These are phyloP conservation scores for Pseudomicrostroma phylloplanum DNA, from an alignment of 1,284 basidiomycete genomes.

Conservation along the genomic window DNA sequence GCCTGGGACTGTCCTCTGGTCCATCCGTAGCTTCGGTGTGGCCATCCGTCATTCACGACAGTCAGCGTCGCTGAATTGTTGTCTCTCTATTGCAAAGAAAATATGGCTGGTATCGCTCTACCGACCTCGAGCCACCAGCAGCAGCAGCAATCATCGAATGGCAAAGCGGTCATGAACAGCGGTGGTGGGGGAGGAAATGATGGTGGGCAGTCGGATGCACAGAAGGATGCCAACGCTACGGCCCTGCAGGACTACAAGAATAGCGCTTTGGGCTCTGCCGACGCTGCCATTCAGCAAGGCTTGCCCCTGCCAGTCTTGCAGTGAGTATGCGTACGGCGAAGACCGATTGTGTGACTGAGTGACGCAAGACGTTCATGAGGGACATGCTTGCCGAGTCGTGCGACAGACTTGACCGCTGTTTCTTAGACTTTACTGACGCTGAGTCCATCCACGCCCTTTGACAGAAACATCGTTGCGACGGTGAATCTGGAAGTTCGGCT, in stretches of 20 bases:
- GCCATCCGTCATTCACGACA: background rate
- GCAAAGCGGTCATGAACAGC: background rate
- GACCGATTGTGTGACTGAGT: background rate
- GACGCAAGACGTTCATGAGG: background rate
- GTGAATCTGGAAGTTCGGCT: slow-evolving; percentile 96
- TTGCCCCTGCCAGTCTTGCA: slow-evolving; percentile 6
- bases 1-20: too few relatives aligned
- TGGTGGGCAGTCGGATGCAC: background rate
- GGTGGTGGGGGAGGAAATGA: background rate
- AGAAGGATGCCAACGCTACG: background rate
- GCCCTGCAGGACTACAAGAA: slow-evolving; percentile 4
- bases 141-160: slow-evolving; percentile 2
- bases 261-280: background rate
- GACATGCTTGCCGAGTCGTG: too few relatives aligned
- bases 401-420: too few relatives aligned
- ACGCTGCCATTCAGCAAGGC: slow-evolving; percentile 1
- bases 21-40: too few relatives aligned
- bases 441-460: background rate
- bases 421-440: background rate
- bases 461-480: slow-evolving; percentile 91
- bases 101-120: slow-evolving; percentile 2
- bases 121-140: slow-evolving; percentile 3
- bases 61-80: background rate
- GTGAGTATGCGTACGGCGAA: background rate
- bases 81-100: background rate